Percentiles rank a stretch among this genome's conserved stretches.
phyloP scores from a whole-genome alignment of 2,329 filamentous ascomycete genomes.

The Colletotrichum sp. region DNA sequence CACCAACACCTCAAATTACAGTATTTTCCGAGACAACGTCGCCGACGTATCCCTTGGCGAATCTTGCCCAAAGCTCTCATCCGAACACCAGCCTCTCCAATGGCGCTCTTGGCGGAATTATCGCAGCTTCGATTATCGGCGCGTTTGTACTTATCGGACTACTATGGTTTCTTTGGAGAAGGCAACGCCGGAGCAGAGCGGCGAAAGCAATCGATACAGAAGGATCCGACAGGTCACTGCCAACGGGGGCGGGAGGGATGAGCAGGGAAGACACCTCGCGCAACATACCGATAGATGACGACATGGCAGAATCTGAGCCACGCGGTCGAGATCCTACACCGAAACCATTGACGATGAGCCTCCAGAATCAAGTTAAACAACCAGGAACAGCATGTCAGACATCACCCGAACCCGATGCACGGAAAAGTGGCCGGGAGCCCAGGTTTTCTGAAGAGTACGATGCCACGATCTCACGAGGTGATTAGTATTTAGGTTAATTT shows the following conservation, averaged over 20 bases:
- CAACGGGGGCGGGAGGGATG: not conserved
- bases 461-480: too few species aligned
- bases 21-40: rapidly evolving
- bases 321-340: not conserved
- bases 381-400: not conserved
- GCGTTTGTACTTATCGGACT: too few species aligned
- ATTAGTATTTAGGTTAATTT: too few species aligned
- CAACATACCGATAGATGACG: too few species aligned
- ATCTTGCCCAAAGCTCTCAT: not conserved
- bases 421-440: not conserved
- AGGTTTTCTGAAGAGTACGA: not conserved
- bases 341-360: too few species aligned
- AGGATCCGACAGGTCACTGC: not conserved
- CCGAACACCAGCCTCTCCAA: not conserved
- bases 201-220: not conserved
- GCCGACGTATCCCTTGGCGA: not conserved
- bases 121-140: not conserved
- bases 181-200: too few species aligned
- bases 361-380: not conserved
- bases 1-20: not conserved
- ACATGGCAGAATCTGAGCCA: not conserved
- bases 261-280: too few species aligned
- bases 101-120: not conserved
- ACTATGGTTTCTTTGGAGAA: not conserved
- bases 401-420: not conserved